Conservation (phyloP, 1,284 basidiomycete genomes). For the Rhodofomes roseus region DNA sequence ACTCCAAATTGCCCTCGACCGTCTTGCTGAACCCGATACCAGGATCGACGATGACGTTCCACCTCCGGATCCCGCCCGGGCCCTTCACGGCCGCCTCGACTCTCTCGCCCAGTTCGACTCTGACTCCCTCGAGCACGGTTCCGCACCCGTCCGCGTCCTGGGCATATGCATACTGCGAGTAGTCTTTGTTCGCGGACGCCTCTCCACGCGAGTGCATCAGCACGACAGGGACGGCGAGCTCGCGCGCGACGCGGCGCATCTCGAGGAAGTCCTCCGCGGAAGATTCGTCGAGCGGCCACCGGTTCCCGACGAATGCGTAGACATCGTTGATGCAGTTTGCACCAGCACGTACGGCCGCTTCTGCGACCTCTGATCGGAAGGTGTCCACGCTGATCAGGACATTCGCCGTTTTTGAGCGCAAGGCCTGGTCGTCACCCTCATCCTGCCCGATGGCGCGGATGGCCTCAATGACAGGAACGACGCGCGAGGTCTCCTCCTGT, state of each 20-base stretch:
- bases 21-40: constrained; percentile 96
- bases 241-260: constrained; percentile 70
- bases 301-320: constrained; percentile 71
- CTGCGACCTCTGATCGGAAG: constrained; percentile 83
- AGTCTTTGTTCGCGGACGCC: constrained; percentile 70
- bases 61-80: constrained; percentile 75
- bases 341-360: constrained; percentile 75
- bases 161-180: constrained; percentile 45
- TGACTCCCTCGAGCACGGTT: constrained; percentile 69
- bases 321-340: constrained; percentile 97
- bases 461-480: constrained; percentile 67
- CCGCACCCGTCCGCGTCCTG: constrained; percentile 23
- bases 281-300: constrained; percentile 39
- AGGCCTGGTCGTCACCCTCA: constrained; percentile 7
- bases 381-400: constrained; percentile 88
- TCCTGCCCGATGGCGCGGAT: constrained; percentile 28
- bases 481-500: constrained; percentile 73
- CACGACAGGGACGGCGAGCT: constrained; percentile 68
- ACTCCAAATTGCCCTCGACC: constrained; percentile 67
- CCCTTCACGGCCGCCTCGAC: constrained; percentile 71
- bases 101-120: constrained; percentile 69
- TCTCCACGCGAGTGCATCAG: constrained; percentile 95
- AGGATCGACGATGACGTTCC: constrained; percentile 91
- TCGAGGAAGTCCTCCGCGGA: constrained; percentile 37
- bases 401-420: constrained; percentile 19